Base-by-base conservation (phyloP, 2,329 filamentous ascomycete genomes). In the Fusarium sp. region DNA sequence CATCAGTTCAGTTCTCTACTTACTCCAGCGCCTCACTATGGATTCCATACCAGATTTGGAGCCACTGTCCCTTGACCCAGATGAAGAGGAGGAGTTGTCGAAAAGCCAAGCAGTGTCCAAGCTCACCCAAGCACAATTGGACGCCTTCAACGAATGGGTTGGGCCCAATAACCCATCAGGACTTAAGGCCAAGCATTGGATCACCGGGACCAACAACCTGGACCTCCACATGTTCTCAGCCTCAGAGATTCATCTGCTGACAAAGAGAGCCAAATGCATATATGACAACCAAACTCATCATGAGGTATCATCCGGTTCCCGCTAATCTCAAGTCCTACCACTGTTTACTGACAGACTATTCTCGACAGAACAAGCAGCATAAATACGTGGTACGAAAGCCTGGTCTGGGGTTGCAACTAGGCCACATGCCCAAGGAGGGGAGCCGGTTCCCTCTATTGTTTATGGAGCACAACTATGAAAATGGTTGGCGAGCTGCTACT, bases 401-500 rank as follows among this genome's bases (percentile, higher is more conserved):
- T 15, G 47, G 47, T 17, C 11, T 40, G 4, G 47, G 47, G 7
- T 19, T 50, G 7, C 47, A 17, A 6, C 47, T 50, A 4, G n/a
- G 35, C 11, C 11, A 50, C 17, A 50, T 39, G 33, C 47, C 47
- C n/a, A n/a, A 19, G 1, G 3, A 8, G 7, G 22, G 5, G 7
- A n/a, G 40, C 8, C 33, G 47, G 6, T 50, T 50, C 23, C 47
- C 47, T 20, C 8, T 50, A 11, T 27, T 50, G 17, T 50, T 50
- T 8, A n/a, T 40, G 15, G 17, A 37, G 15, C 17, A 37, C 15
- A 22, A 50, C 11, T 25, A 20, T 13, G 23, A 19, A 4, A 7
- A 50, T 9, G 47, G 47, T 11, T 75, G 71, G 71, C 35, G 23
- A 11, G 71, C 73, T 2, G 22, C 27, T 6, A 75, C 71, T 0